Percentiles rank a stretch among this genome's conserved stretches.
Conservation (phyloP, 495 filamentous ascomycete genomes). For the Penicillium paxilli region DNA sequence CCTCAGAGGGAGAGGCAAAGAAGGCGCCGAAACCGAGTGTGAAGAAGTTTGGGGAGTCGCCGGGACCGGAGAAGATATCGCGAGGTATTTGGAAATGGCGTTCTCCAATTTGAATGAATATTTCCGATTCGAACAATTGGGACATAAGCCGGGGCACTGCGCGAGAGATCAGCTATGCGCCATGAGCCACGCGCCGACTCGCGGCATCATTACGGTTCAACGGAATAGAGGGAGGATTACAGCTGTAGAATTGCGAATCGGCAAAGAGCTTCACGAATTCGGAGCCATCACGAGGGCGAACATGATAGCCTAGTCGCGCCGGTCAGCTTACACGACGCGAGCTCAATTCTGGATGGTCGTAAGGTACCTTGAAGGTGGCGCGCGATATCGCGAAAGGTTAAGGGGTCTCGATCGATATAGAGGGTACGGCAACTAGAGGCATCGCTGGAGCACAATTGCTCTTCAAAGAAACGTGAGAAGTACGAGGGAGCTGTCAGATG, state of each 20-base stretch:
- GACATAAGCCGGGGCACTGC: conserved; percentile 84
- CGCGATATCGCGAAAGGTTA: conserved; percentile 85
- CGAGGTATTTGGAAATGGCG: conserved; percentile 86
- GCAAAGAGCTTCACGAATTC: conserved; percentile 93
- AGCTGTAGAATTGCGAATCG: conserved; percentile 92
- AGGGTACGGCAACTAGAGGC: conserved; percentile 65
- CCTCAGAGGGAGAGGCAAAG: conserved; percentile 74
- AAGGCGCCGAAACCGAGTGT: conserved; percentile 88
- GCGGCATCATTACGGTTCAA: background rate
- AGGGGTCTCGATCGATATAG: conserved; percentile 94
- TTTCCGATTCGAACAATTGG: conserved; percentile 91
- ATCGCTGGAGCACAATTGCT: conserved; percentile 69
- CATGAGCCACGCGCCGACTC: background rate
- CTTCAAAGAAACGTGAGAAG: conserved; percentile 91
- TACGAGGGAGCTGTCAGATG: conserved; percentile 87
- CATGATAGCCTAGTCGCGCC: conserved; percentile 68
- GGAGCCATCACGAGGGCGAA: conserved; percentile 75
- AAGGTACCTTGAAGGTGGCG: conserved; percentile 85
- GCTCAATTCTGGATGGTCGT: background rate
- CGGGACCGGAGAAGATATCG: conserved; percentile 80
- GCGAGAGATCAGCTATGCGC: conserved; percentile 14
- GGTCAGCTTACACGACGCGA: background rate
- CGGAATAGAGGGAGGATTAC: conserved; percentile 46
- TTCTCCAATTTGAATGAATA: conserved; percentile 86
- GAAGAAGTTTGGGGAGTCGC: conserved; percentile 95